Conservation (phyloP, 2,329 filamentous ascomycete genomes). For the Lasiodiplodia citricola region DNA sequence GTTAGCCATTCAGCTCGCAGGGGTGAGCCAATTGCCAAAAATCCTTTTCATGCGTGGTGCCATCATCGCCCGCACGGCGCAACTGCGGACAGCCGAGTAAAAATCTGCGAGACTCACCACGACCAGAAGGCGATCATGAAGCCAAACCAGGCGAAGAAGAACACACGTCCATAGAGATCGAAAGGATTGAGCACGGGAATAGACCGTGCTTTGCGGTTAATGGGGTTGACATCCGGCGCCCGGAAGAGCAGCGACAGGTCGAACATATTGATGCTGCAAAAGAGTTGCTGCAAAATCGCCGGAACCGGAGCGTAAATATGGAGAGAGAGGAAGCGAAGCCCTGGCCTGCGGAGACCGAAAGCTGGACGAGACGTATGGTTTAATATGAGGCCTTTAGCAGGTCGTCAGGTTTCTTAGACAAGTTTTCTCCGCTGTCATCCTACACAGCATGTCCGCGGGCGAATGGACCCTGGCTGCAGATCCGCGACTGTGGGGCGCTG, state of each 20-base stretch:
- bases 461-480: conserved; percentile 6
- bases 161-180: conserved; percentile 82
- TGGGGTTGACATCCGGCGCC: conserved; percentile 79
- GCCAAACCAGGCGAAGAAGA: conserved; percentile 87
- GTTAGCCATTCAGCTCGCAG: conserved; percentile 6
- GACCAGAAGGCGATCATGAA: conserved; percentile 90
- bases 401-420: background rate
- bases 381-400: background rate
- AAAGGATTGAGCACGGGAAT: conserved; percentile 80
- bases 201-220: conserved; percentile 81
- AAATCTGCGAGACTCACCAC: conserved; percentile 54
- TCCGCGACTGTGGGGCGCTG: conserved; percentile 11
- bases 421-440: conserved; percentile 6
- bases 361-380: background rate
- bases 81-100: background rate
- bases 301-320: too few relatives aligned
- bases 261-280: conserved; percentile 31
- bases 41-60: conserved; percentile 6
- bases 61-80: conserved; percentile 15
- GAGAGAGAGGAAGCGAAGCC: background rate
- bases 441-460: conserved; percentile 15
- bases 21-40: conserved; percentile 2
- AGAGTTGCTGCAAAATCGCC: background rate
- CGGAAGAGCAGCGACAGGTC: conserved; percentile 29
- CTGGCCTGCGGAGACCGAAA: background rate